Evolutionary conservation across 2,329 filamentous ascomycete genomes (phyloP), one percentile per base, ranked within the genome.

Genomic region (Venturia asperata): DNA sequence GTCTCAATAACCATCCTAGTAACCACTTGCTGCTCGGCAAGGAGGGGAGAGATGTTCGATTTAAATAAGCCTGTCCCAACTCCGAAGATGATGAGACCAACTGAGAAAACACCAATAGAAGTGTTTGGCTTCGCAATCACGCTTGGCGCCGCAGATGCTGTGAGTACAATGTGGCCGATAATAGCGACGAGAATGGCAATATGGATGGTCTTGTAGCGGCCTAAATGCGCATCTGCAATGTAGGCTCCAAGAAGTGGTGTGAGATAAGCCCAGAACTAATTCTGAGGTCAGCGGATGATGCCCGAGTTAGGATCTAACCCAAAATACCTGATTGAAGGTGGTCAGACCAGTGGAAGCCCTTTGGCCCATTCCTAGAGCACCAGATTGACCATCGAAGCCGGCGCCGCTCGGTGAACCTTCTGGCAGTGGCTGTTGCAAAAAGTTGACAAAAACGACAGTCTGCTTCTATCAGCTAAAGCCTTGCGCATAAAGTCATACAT

Each of bases 51-150:
- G 55, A 83, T 81, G 74, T 88, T 89, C 69, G 84, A 83, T 77
- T 89, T 89, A 78, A 90, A 88, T 67, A 85, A 84, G 69, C 87
- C 87, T 1, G 86, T 88, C 63, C 49, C 65, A 15, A 88, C 72
- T 67, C 86, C 87, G 67, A 88, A 86, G 67, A 88, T 73, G 69
- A 89, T 78, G 68, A 86, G 79, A 11, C 84, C 77, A 17, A 79
- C 75, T 61, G 84, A 76, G 70, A 86, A 81, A n/a, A 81, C 82
- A 34, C 55, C 64, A 39, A 61, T 65, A 49, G 82, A 78, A 1
- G 73, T 68, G 64, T 79, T 73, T 34, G 62, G 62, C 47, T 58
- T 64, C 17, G 79, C 74, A 34, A 87, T 74, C 37, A 84, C 75
- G 1, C 68, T 66, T 0, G 84, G 84, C 1, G 84, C 76, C 1